These are phyloP conservation scores for Gynochthodes officinalis DNA, from an alignment of 257 asterid genomes.

Conservation along the genomic window DNA sequence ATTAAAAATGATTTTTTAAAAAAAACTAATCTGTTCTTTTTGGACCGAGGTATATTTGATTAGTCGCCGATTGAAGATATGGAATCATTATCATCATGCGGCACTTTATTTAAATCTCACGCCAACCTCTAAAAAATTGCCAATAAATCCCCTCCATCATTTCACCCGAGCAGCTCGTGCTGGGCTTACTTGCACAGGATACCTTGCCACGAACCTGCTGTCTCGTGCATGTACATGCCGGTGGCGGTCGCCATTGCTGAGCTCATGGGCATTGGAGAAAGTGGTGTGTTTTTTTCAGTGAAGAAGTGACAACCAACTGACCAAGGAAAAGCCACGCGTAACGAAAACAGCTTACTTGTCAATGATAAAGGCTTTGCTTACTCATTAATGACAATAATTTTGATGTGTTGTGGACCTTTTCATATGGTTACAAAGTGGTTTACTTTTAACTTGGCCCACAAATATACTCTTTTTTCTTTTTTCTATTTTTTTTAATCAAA, in stretches of 20 bases:
- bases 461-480: no score
- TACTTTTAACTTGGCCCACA: no score
- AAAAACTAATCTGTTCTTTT: no score
- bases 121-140: neutral
- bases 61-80: no score
- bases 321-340: neutral
- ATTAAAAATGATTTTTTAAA: no score
- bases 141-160: neutral
- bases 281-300: no score
- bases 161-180: neutral
- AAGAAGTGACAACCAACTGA: neutral
- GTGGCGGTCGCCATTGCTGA: neutral
- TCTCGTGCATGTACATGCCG: slow-evolving; percentile 18
- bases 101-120: slow-evolving; percentile 7
- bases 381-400: neutral
- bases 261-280: no score
- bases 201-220: neutral
- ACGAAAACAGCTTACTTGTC: neutral
- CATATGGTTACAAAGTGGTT: no score
- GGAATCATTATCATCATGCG: neutral
- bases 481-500: no score
- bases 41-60: no score
- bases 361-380: no score
- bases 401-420: neutral
- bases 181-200: neutral